Evolutionary conservation across 129 eudicot species (phyloP).

Genomic region (Deinandra increscens): DNA sequence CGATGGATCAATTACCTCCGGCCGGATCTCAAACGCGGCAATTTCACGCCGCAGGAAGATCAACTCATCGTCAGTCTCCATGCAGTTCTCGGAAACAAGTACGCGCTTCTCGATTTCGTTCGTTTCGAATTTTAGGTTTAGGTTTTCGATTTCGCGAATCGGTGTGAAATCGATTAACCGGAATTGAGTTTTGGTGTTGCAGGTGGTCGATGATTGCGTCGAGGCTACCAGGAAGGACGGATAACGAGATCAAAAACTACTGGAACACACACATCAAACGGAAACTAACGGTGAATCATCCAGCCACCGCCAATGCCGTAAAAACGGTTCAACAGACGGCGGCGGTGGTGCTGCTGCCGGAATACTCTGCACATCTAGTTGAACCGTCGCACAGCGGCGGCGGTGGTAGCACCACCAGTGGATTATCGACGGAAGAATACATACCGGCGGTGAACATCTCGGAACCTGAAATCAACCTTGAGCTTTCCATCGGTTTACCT

Average conservation of each 20-base stretch:
- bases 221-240: conserved; percentile 64
- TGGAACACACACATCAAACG: conserved; percentile 84
- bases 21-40: conserved; percentile 72
- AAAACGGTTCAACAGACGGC: conserved; percentile 23
- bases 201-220: conserved; percentile 82
- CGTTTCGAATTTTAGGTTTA: too few species aligned
- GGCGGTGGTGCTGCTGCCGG: conserved; percentile 3
- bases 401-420: conserved; percentile 30
- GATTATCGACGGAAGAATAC: conserved; percentile 31
- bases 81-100: conserved; percentile 70
- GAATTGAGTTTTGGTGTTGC: not conserved
- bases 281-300: conserved; percentile 37
- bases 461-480: conserved; percentile 35
- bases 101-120: not conserved
- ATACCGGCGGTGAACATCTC: not conserved
- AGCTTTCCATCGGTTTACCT: conserved; percentile 37
- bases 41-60: conserved; percentile 68
- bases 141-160: too few species aligned
- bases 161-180: too few species aligned
- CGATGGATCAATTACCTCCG: conserved; percentile 75
- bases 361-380: not conserved
- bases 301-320: conserved; percentile 10
- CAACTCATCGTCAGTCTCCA: conserved; percentile 72
- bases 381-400: conserved; percentile 25
- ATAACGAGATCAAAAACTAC: conserved; percentile 70